Base-by-base conservation (phyloP, 108 stramenopile species). In the Aurantiochytrium sp. region DNA sequence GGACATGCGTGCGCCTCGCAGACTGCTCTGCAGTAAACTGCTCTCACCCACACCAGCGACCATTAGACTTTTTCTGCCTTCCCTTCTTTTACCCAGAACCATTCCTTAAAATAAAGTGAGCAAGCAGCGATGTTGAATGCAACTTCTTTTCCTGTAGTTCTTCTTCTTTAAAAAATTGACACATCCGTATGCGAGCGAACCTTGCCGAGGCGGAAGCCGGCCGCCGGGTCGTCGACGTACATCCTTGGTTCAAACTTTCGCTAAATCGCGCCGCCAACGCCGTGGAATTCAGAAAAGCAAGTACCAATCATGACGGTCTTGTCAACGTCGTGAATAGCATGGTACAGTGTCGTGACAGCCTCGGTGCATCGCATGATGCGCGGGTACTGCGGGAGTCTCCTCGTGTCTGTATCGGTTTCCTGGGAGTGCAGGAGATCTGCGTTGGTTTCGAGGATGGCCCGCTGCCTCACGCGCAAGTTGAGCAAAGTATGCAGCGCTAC, bases 1-100 rank as follows among this genome's bases (percentile, higher is more conserved):
- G 93, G 93, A 4, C 23, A 91, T 23, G 92, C 93, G 6, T 94
- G 93, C 28, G 76, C 45, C 51, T 53, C 8, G 19, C 76, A 83
- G 51, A 83, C 76, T 53, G 76, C 76, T 35, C 51, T 83, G 10
- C 76, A 83, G 76, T 83, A 83, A n/a, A 4, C 4, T 35, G 35
- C 2, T 35, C 35, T 35, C 35, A 35, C 35, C 2, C 35, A 35
- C 35, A 35, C 35, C 1, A 35, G 35, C 35, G 35, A 35, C 35
- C 35, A 35, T 2, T 35, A 35, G 35, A 35, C 35, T 35, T 35
- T 35, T 35, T 35, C 35, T 35, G 35, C 35, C 35, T 2, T 35
- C 35, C 35, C 35, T 35, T 35, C 35, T 35, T 35, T 35, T 35
- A 2, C 35, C 35, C 35, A 35, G 35, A 35, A 35, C 35, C 2